phyloP scores from a whole-genome alignment of 129 eudicot genomes.

The Centaurea solstitialis region DNA sequence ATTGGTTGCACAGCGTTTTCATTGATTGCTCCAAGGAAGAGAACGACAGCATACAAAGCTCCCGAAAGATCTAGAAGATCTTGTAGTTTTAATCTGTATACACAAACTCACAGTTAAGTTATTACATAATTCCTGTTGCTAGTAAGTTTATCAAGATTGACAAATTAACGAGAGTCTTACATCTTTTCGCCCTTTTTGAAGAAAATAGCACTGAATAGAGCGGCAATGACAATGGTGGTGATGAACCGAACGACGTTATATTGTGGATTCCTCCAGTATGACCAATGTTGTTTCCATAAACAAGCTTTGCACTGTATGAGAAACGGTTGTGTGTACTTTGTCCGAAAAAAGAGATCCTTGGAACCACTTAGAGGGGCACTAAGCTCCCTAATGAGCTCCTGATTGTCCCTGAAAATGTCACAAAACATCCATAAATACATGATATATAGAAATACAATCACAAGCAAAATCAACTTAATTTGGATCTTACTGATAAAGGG shows the following conservation, averaged over 20 bases:
- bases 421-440: neutral
- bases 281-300: slow-evolving; percentile 57
- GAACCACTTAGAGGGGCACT: slow-evolving; percentile 33
- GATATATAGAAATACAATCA: neutral
- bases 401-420: slow-evolving; percentile 28
- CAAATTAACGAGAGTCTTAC: slow-evolving; percentile 19
- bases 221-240: slow-evolving; percentile 39
- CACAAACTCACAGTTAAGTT: slow-evolving; percentile 14
- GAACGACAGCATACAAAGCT: slow-evolving; percentile 35
- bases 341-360: slow-evolving; percentile 35
- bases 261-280: slow-evolving; percentile 54
- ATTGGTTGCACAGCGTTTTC: slow-evolving; percentile 43
- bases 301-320: slow-evolving; percentile 47
- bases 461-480: neutral
- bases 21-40: slow-evolving; percentile 51
- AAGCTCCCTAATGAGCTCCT: slow-evolving; percentile 33
- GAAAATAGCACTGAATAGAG: slow-evolving; percentile 44
- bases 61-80: slow-evolving; percentile 40
- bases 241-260: slow-evolving; percentile 42
- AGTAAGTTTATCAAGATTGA: neutral
- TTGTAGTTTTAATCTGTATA: slow-evolving; percentile 37
- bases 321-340: slow-evolving; percentile 33
- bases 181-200: slow-evolving; percentile 34
- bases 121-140: slow-evolving; percentile 20
- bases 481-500: slow-evolving; percentile 33